Base-by-base conservation (phyloP, 2,329 filamentous ascomycete genomes). In the Verticillium alfalfae region DNA sequence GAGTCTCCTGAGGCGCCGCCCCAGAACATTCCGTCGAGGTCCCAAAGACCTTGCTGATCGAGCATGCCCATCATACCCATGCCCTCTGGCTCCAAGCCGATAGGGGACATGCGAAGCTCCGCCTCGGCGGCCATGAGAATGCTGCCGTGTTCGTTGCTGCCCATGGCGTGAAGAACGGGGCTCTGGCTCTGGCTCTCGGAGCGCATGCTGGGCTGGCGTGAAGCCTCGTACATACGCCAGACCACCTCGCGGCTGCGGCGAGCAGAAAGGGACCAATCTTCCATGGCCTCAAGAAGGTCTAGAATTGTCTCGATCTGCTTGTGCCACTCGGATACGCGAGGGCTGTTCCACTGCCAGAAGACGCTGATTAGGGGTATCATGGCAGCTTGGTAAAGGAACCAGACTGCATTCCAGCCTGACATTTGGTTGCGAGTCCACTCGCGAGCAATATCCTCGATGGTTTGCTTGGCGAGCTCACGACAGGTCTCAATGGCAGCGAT, bases 331-430 rank as follows among this genome's bases (percentile, higher is more conserved):
- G 76, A 70, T 22, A 82, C 78, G 38, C 76, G 75, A 10, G 79
- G 77, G 68, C 75, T 80, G 62, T 79, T 76, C 74, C 77, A 79
- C 70, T 92, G 88, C 79, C 85, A 89, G 71, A 92, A 92, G 13
- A 93, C 79, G 26, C 85, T 89, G 12, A 94, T 84, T 1, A 94
- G 81, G 0, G 90, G 90, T 9, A 93, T 87, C 87, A 93, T 91
- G 65, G 86, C 86, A 0, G 90, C 89, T 72, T 93, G 90, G 75
- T 92, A 93, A 63, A 91, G 83, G 74, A 92, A 89, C 89, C 90
- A 93, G 2, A 91, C 89, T 0, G 88, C 90, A 71, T 92, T 91
- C 90, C 90, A 93, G 9, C 90, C 90, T 0, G 86, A 86, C 76
- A 93, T 90, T 70, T 92, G 86, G 70, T 91, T 90, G 56, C 86